These are phyloP conservation scores for Cyclospora cayetanensis DNA, from an alignment of 169 alveolate genomes.

Conservation along the genomic window DNA sequence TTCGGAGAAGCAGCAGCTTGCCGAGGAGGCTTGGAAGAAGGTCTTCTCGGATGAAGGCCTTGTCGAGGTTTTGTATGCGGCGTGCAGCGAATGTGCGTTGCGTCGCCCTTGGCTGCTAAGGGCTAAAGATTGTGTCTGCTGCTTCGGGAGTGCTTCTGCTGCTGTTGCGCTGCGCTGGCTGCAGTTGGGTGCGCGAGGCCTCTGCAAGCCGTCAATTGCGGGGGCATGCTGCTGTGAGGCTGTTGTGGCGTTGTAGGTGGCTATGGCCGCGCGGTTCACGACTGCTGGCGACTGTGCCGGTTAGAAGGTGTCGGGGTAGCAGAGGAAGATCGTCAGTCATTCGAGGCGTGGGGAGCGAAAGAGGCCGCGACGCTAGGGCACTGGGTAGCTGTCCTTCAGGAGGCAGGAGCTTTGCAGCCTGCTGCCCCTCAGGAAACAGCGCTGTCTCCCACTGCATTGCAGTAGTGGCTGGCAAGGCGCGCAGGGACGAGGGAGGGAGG, in stretches of 20 bases:
- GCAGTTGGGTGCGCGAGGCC: no score
- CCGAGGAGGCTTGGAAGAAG: constrained; percentile 16
- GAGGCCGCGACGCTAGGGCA: constrained; percentile 35
- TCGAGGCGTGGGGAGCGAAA: constrained; percentile 39
- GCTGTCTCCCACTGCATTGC: no score
- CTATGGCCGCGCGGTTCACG: constrained; percentile 33
- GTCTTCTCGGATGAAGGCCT: constrained; percentile 58
- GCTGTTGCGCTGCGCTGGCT: no score
- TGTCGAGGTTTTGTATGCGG: constrained; percentile 43
- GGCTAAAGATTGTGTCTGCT: no score
- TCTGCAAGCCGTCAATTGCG: no score
- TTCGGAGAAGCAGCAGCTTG: constrained; percentile 13
- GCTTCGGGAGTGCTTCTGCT: no score
- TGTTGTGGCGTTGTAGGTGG: constrained; percentile 41
- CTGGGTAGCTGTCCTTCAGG: constrained; percentile 40
- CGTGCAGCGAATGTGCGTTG: constrained; percentile 43
- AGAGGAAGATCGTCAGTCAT: not conserved
- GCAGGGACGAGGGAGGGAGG: no score
- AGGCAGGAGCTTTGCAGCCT: not conserved
- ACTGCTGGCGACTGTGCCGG: constrained; percentile 28
- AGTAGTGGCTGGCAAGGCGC: no score
- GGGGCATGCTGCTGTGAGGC: not conserved
- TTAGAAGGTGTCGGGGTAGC: not conserved
- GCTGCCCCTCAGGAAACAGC: no score
- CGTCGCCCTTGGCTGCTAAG: no score